Conservation (phyloP, 1,284 basidiomycete species). For the Malassezia caprae region DNA sequence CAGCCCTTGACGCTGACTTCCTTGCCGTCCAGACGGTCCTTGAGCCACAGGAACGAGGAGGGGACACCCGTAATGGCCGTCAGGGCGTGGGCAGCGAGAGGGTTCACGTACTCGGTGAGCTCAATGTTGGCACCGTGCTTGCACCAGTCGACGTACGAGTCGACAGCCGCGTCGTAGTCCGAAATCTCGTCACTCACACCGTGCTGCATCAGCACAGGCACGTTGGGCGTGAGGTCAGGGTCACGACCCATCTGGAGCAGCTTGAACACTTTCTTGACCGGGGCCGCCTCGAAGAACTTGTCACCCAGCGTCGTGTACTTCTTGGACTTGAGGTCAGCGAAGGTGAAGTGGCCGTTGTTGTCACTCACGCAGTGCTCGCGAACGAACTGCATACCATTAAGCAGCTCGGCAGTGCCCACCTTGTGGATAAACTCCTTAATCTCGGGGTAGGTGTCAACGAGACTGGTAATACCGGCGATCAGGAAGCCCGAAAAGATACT, state of each 20-base stretch:
- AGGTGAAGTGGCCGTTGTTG: conserved; percentile 15
- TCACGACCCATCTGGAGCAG: conserved; percentile 2
- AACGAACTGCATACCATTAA: conserved; percentile 3
- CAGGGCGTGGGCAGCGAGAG: conserved; percentile 24
- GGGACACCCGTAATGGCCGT: conserved; percentile 23
- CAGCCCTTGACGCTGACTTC: background rate
- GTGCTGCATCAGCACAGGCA: conserved; percentile 29
- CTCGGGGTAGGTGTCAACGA: background rate
- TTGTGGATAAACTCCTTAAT: background rate
- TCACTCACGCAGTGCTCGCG: conserved; percentile 20
- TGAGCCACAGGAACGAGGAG: conserved; percentile 19
- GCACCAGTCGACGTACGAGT: conserved; percentile 21
- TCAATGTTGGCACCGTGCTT: conserved; percentile 32
- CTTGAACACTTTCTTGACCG: conserved; percentile 14
- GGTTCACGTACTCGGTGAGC: conserved; percentile 12
- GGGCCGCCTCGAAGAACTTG: conserved; percentile 19
- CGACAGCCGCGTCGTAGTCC: conserved; percentile 16
- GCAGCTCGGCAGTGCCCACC: background rate
- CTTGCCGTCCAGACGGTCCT: conserved; percentile 21
- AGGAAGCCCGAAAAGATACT: background rate
- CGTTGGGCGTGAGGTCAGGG: conserved; percentile 15
- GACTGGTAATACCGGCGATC: background rate
- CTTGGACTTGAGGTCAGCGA: conserved; percentile 18
- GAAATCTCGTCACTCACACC: conserved; percentile 31
- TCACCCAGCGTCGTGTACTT: conserved; percentile 11